phyloP scores from a whole-genome alignment of 768 basidiomycete genomes.

The Boletus eberwhitei region DNA sequence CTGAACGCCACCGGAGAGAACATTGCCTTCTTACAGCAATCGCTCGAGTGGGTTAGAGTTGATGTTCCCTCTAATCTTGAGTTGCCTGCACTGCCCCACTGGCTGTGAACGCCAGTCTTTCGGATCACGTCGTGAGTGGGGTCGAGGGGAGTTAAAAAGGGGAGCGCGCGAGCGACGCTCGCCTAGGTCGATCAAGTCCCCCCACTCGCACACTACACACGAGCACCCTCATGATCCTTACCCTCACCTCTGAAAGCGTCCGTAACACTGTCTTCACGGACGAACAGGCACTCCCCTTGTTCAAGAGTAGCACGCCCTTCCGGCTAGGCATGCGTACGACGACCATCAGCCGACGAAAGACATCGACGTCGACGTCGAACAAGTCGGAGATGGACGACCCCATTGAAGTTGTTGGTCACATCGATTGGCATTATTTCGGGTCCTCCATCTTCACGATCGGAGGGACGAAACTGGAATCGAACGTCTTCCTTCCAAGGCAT shows the following conservation, averaged over 20 bases:
- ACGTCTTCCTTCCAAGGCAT: slow-evolving; percentile 19
- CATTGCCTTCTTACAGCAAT: neutral
- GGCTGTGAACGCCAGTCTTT: neutral
- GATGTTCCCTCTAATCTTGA: too few species aligned
- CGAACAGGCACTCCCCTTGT: slow-evolving; percentile 24
- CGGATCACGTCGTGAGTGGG: neutral
- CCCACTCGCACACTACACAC: neutral
- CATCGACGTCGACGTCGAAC: neutral
- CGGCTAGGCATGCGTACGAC: slow-evolving; percentile 15
- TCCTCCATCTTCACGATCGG: slow-evolving; percentile 31
- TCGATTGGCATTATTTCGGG: slow-evolving; percentile 31
- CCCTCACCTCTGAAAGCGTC: slow-evolving; percentile 24
- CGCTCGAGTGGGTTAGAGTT: neutral
- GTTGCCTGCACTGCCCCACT: neutral
- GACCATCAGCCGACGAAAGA: slow-evolving; percentile 13
- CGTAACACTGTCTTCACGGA: slow-evolving; percentile 29
- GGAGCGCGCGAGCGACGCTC: neutral
- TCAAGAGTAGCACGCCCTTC: slow-evolving; percentile 26
- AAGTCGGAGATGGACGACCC: slow-evolving; percentile 10
- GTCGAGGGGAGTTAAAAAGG: slow-evolving; percentile 3
- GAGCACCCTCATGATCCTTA: slow-evolving; percentile 21
- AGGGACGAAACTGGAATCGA: slow-evolving; percentile 24
- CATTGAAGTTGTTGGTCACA: slow-evolving; percentile 29
- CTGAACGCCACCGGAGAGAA: neutral
- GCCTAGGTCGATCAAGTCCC: neutral